phyloP scores from a whole-genome alignment of 768 basidiomycete species.

The Psilocybe azurescens region DNA sequence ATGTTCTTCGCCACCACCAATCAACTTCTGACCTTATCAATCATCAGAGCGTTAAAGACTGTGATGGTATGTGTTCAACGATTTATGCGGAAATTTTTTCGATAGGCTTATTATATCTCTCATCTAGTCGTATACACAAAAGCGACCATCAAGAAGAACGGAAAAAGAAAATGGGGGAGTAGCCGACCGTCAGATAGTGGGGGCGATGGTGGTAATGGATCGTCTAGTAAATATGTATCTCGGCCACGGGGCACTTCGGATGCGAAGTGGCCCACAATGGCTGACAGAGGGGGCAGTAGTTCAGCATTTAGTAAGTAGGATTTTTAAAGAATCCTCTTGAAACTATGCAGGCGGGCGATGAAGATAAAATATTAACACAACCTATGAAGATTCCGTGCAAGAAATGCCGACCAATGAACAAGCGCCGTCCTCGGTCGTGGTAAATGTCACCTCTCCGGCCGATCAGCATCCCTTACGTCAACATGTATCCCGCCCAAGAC shows the following conservation, averaged over 20 bases:
- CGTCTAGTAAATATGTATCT: conserved; percentile 41
- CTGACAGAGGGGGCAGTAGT: conserved; percentile 29
- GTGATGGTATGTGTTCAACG: conserved; percentile 66
- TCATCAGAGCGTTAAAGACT: conserved; percentile 72
- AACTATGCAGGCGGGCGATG: background rate
- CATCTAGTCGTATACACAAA: conserved; percentile 78
- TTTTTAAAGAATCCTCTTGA: conserved; percentile 11
- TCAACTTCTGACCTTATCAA: conserved; percentile 11
- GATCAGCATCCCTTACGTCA: background rate
- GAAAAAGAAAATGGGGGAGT: conserved; percentile 48
- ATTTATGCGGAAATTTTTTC: conserved; percentile 3
- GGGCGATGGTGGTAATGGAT: conserved; percentile 29
- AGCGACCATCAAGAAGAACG: conserved; percentile 64
- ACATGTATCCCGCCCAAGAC: background rate
- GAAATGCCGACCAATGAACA: conserved; percentile 1
- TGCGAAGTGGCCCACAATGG: conserved; percentile 53
- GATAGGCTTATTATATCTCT: conserved; percentile 6
- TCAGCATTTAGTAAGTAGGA: conserved; percentile 36
- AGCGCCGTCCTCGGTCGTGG: conserved; percentile 1
- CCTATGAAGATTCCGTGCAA: conserved; percentile 5
- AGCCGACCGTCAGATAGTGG: conserved; percentile 32
- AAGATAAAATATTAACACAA: background rate
- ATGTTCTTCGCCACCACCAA: background rate
- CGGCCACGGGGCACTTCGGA: conserved; percentile 80
- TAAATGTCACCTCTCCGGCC: conserved; percentile 7